Evolutionary conservation across 2,329 filamentous ascomycete species (phyloP), one percentile per base, ranked within the genome.

Genomic region (Dactylellina haptotyla): DNA sequence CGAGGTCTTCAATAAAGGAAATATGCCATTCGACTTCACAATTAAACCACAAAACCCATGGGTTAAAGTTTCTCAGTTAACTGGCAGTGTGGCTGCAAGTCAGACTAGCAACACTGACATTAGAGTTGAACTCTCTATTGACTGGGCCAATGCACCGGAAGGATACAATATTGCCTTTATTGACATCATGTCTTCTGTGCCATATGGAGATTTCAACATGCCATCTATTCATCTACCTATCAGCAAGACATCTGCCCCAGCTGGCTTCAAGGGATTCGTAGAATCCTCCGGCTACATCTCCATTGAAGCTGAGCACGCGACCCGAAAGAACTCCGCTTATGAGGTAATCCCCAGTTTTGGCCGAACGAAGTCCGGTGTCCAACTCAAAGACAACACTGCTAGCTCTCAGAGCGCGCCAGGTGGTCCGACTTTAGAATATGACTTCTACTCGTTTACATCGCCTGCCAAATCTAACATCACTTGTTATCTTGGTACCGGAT

Each of bases 1-100:
- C 59, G 88, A 90, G 20, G 81, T 90, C 26, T 90, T 87, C 76
- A 84, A 84, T 4, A 84, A 87, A 2, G 88, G 88, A 12, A 84
- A 83, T 0, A 80, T 82, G 1, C 80, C 82, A 5, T 86, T 87
- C 71, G 79, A 83, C 51, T 89, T 86, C 83, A 82, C 79, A 3
- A 83, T 86, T n/a, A 80, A 82, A 0, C 80, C 84, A 0, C 81
- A 81, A 48, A 79, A 83, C 10, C 76, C 83, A 1, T 89, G 85
- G 81, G 79, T 90, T 2, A 81, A 81, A 51, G 81, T 87, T 4
- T 85, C 83, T 1, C 82, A 83, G 45, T 81, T 80, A 5, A 82
- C 79, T 0, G 88, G 87, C 26, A 82, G 78, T 3, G 83, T 88
- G 5, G 82, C 83, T 0, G 82, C 77, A 12, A 53, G 77, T 2